A percentile compares a stretch with the other conserved stretches of the same genome.
Evolutionary conservation across 78 protist species (phyloP).

Genomic region (Emiliania huxleyi): DNA sequence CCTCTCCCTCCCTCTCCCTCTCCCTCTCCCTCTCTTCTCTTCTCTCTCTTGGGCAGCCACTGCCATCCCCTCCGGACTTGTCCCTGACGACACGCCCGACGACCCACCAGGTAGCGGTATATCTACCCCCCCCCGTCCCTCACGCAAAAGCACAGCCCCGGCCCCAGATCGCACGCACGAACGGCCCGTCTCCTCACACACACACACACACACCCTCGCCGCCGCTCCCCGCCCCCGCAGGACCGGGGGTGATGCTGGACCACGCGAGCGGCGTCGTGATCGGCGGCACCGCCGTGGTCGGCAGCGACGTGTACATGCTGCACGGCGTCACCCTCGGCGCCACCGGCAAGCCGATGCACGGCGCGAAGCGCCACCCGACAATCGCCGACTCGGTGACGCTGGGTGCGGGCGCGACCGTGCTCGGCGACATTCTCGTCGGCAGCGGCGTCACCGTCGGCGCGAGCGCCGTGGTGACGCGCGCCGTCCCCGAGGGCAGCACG

Average conservation of each 20-base stretch:
- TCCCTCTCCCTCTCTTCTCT: too few relatives aligned
- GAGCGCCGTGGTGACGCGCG: neutral
- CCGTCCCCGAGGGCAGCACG: neutral
- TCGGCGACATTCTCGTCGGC: neutral
- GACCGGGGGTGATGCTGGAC: conserved; percentile 48
- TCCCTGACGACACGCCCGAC: too few relatives aligned
- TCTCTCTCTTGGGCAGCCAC: too few relatives aligned
- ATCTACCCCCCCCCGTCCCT: too few relatives aligned
- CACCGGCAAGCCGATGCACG: neutral
- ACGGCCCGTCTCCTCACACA: too few relatives aligned
- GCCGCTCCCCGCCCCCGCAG: too few relatives aligned
- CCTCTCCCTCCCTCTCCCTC: too few relatives aligned
- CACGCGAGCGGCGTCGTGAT: conserved; percentile 72
- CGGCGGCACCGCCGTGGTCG: conserved; percentile 68
- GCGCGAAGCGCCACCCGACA: neutral
- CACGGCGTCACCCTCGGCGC: neutral
- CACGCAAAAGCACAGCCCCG: too few relatives aligned
- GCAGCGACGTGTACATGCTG: conserved; percentile 7
- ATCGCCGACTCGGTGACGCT: neutral
- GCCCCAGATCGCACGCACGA: too few relatives aligned
- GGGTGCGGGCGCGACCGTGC: neutral
- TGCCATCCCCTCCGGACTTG: too few relatives aligned
- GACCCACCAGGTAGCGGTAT: too few relatives aligned
- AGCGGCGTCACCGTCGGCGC: neutral
- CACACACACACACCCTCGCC: too few relatives aligned